phyloP scores from a whole-genome alignment of 2,329 filamentous ascomycete species.

The Ophiocordyceps australis region DNA sequence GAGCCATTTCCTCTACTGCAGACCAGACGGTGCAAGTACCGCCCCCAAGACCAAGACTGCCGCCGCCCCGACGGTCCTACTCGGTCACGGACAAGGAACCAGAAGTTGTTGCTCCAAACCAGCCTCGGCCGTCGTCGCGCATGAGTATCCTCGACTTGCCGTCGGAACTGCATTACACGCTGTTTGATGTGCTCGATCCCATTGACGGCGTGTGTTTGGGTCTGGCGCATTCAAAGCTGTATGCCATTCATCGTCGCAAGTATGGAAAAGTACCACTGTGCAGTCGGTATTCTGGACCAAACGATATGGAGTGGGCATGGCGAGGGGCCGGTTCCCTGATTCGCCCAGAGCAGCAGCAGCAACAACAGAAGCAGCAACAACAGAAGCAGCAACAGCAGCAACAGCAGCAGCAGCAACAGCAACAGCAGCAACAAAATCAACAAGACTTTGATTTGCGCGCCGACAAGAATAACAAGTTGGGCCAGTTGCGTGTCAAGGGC shows the following conservation, averaged over 20 bases:
- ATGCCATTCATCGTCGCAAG: slow-evolving; percentile 37
- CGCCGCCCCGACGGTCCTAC: slow-evolving; percentile 34
- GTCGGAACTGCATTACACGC: slow-evolving; percentile 37
- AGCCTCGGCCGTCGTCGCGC: slow-evolving; percentile 24
- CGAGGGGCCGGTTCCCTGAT: slow-evolving; percentile 30
- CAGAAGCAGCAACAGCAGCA: not conserved
- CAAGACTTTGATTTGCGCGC: too few relatives aligned
- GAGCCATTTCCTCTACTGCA: slow-evolving; percentile 2
- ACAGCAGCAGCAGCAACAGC: slow-evolving; percentile 1
- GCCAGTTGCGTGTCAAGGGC: slow-evolving; percentile 32
- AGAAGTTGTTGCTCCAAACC: slow-evolving; percentile 25
- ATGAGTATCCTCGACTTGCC: slow-evolving; percentile 34
- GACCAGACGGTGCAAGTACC: slow-evolving; percentile 8
- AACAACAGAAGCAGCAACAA: not conserved
- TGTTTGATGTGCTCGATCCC: slow-evolving; percentile 44
- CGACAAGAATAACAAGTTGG: slow-evolving; percentile 15
- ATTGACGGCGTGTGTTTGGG: slow-evolving; percentile 46
- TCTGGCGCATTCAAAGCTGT: slow-evolving; percentile 37
- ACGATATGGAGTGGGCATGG: slow-evolving; percentile 47
- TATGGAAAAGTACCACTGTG: slow-evolving; percentile 37
- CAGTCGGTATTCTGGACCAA: slow-evolving; percentile 38
- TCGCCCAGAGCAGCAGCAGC: slow-evolving; percentile 5
- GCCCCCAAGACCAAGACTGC: slow-evolving; percentile 17
- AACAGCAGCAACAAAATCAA: too few relatives aligned
- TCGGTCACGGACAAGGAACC: slow-evolving; percentile 44